Evolutionary conservation across 495 filamentous ascomycete species (phyloP), one percentile per base, ranked within the genome.

Genomic region (Trichodelitschia bisporula): DNA sequence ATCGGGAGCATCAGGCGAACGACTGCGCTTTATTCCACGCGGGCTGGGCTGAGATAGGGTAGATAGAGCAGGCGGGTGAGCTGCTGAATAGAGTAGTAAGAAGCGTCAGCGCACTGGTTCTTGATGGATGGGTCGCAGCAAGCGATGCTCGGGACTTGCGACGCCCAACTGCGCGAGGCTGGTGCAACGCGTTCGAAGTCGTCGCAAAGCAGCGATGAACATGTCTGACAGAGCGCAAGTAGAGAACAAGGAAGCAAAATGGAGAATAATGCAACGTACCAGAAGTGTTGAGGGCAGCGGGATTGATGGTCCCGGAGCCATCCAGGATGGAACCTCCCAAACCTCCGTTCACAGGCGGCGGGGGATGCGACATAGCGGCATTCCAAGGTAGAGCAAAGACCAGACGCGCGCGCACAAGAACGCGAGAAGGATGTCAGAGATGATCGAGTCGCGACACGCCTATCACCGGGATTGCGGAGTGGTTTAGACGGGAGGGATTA

Each of bases 1-100:
- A n/a, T n/a, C n/a, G n/a, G n/a, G 69, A 40, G 59, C 59, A 40
- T 89, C 77, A 41, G 80, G 83, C 31, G 86, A 92, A 34, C 80
- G 79, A 66, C 77, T 86, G 54, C 86, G 69, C 59, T 95, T 97
- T 47, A 78, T 51, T 37, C 82, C 80, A 48, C 86, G 72, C 39
- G 79, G 66, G 36, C 47, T 61, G 29, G 49, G 49, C 43, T 61
- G 59, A 13, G 58, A 57, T 41, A 57, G 53, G 37, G 50, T 45
- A 39, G 57, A 36, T 2, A 37, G 28, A 23, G 39, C 29, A 31
- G 26, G 33, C 12, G 37, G 36, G 15, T 41, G 42, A 27, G 42
- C 40, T 32, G 39, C 40, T n/a, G n/a, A n/a, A n/a, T n/a, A n/a
- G n/a, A n/a, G n/a, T n/a, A n/a, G n/a, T n/a, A n/a, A n/a, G n/a